Base-by-base conservation (phyloP, 2,329 filamentous ascomycete species). In the Fusarium anguioides region DNA sequence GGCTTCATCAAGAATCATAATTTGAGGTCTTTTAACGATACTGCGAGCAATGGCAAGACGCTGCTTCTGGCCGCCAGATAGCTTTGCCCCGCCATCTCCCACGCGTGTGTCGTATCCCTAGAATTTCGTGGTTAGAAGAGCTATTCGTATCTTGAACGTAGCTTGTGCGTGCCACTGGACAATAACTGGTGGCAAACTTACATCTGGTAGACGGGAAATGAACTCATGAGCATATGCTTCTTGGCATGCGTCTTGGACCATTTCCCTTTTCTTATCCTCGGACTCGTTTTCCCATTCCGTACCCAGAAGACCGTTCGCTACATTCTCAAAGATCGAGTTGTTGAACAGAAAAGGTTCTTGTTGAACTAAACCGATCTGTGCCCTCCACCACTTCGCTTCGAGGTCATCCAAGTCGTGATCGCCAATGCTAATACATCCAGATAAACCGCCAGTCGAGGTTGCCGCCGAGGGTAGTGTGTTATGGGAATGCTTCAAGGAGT, bases 1-100 rank as follows among this genome's bases (percentile, higher is more conserved):
- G 1, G 89, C 89, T 76, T 91, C 89, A 64, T 91, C 90, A 4
- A 89, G 80, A 8, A 92, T 86, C 3, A 92, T 78, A 47, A 92
- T 89, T 3, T 81, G 81, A 2, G 86, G 86, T 6, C 82, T 80
- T 4, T 84, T 80, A 4, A 87, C 78, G 15, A 88, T 76, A 0
- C 85, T 85, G 5, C 85, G 78, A 0, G 86, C 86, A 33, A 88
- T 84, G 1, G 83, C 84, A 4, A 88, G 76, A 0, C 86, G 81
- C 69, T 88, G 86, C 24, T 83, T 81, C 67, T 88, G 86, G 0
- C 86, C 86, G 1, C 86, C 85, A 1, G 81, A 84, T 9, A 87
- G 79, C 5, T 81, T 78, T 0, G 87, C 86, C 11, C 88, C 88
- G 44, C 88, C 86, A 15, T 88, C 87, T 0, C 80, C 77, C 3